Percentiles rank a stretch among this genome's conserved stretches.
Evolutionary conservation across 2,329 filamentous ascomycete species (phyloP).

Genomic region (Clonostachys chloroleuca): DNA sequence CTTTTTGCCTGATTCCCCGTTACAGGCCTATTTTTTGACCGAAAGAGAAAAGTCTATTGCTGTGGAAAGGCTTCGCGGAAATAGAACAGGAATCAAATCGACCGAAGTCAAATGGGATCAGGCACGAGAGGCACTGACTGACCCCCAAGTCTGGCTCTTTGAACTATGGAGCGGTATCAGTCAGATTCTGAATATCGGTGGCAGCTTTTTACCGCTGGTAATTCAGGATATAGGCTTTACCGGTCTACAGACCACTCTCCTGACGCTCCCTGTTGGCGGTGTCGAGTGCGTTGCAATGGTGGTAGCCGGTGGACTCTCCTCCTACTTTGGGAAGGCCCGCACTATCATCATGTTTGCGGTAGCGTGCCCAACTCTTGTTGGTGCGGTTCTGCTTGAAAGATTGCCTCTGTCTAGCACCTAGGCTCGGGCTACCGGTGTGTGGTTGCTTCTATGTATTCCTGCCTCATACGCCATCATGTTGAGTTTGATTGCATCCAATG

Average conservation of each 20-base stretch:
- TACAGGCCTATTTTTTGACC: conserved; percentile 52
- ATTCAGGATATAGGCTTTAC: not conserved
- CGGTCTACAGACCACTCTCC: not conserved
- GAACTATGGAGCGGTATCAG: too few species aligned
- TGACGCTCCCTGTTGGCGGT: not conserved
- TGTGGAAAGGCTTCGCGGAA: conserved; percentile 36
- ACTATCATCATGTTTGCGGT: too few species aligned
- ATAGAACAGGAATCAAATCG: conserved; percentile 46
- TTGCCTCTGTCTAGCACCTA: too few species aligned
- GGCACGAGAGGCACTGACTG: conserved; percentile 44
- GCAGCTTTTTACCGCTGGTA: not conserved
- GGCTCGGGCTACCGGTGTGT: too few species aligned
- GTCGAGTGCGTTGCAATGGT: not conserved
- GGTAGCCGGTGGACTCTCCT: too few species aligned
- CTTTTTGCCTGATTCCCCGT: conserved; percentile 47
- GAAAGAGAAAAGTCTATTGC: conserved; percentile 45
- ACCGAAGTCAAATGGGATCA: conserved; percentile 46
- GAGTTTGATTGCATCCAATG: too few species aligned
- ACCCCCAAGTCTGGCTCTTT: conserved; percentile 58
- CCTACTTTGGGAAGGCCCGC: too few species aligned
- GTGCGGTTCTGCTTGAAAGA: too few species aligned
- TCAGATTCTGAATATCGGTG: too few species aligned
- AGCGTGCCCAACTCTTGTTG: too few species aligned
- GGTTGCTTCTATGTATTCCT: too few species aligned
- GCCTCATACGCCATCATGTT: too few species aligned